Base-by-base conservation (phyloP, 2,329 filamentous ascomycete genomes). In the Dactylellina cionopaga region DNA sequence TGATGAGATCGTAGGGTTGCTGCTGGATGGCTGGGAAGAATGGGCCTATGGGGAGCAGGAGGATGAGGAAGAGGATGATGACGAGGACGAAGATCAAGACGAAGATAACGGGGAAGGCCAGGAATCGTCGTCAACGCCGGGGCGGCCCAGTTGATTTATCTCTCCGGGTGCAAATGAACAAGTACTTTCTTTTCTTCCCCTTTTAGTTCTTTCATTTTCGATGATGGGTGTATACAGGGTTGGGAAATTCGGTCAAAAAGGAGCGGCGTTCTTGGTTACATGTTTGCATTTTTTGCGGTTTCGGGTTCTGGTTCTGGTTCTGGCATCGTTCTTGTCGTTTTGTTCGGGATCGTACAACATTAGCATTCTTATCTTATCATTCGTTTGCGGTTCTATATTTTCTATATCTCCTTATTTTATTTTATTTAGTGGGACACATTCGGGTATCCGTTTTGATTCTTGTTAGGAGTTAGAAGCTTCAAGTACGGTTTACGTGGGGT, bases 1-100 rank as follows among this genome's bases (percentile, higher is more conserved):
- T 24, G 68, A 72, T 35, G 68, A 72, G 39, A 72, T 72, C 10
- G 59, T 72, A 1, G 68, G 55, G 4, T 35, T 54, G 9, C 51
- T 72, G 15, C 31, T 65, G 17, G 68, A 72, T 1, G 68, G 68
- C 13, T 72, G 68, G 68, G 59, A 72, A 35, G 59, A 72, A 19
- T 72, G 68, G 68, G 68, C 68, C 2, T 72, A 65, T 24, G 60
- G 60, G 6, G 39, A 44, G 7, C 19, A 7, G 10, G 35, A 52
- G 2, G 24, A 54, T 24, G 59, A 64, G 27, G 17, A 37, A 4
- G 49, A 47, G 6, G 31, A 22, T 56, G 29, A 31, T n/a, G 17
- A 33, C 15, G 54, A 55, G 15, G 33, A 29, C 15, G 49, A 56
- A 15, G 24, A 15, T 25, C 43, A 63, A 4, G 65, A 62, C 15